Evolutionary conservation across 2,329 filamentous ascomycete genomes (phyloP), one percentile per base, ranked within the genome.

Genomic region (Lasiodiplodia hormozganensis): DNA sequence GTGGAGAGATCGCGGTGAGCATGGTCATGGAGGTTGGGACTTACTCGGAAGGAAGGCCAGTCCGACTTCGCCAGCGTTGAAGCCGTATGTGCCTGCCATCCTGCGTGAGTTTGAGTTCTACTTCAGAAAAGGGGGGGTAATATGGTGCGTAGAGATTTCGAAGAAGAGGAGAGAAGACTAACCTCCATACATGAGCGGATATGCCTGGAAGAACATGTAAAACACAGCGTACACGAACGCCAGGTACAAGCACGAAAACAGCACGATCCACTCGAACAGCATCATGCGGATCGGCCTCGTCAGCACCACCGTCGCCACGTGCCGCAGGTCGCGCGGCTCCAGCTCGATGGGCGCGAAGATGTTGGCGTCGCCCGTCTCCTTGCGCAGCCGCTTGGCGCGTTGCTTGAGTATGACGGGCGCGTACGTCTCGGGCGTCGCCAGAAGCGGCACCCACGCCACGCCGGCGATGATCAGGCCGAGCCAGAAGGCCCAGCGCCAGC

Each of bases 151-250:
- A 14, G 53, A 38, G 4, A 36, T 10, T 12, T 14, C 1, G 54
- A 49, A 10, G 7, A 11, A n/a, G 49, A 14, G n/a, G 31, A 51
- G 31, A 51, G 7, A 43, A 36, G 11, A 56, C 66, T 62, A 23
- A 28, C 80, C 75, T 70, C 86, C 81, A 77, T 92, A 94, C 71
- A 93, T 90, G 69, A 74, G 87, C 75, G 76, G 89, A 76, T 90
- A 94, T 2, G 90, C 90, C 76, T 93, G 88, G 73, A 95, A 93
- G 75, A 89, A 93, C 80, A 94, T 92, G 83, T 88, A 90, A 70
- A 90, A 87, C 69, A 90, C 85, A 3, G 83, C 86, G 75, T 93
- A 94, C 10, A 79, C 82, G 60, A 84, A 81, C 40, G 89, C 85
- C 34, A 94, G 82, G 40, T 92, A 88, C 12, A 94, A 83, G 77